These are phyloP conservation scores for Epichloe scottii DNA, from an alignment of 2,329 filamentous ascomycete genomes.

Conservation along the genomic window DNA sequence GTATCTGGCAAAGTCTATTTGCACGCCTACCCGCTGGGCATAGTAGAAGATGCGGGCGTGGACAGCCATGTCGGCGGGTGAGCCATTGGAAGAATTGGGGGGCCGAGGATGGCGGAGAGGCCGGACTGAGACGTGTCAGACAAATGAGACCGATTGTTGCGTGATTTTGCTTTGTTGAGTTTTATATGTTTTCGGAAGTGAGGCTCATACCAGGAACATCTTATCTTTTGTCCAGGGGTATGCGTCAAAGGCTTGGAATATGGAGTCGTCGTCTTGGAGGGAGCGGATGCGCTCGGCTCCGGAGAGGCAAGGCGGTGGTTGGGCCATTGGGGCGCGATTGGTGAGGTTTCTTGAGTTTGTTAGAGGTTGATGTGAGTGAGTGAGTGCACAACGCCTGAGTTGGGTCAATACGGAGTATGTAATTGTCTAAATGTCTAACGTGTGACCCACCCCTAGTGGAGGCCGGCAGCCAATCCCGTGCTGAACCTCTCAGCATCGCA, in stretches of 20 bases:
- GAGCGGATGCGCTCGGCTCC: conserved; percentile 25
- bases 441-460: no score
- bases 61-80: conserved; percentile 44
- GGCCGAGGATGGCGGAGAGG: conserved; percentile 51
- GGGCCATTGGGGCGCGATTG: neutral
- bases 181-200: neutral
- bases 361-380: neutral
- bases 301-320: neutral
- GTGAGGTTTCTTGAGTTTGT: neutral
- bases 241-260: conserved; percentile 49
- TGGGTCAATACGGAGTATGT: no score
- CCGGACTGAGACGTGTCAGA: conserved; percentile 31
- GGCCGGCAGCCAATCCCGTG: neutral
- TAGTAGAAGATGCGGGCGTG: conserved; percentile 60
- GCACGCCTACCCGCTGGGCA: conserved; percentile 32
- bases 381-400: neutral
- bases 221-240: conserved; percentile 58
- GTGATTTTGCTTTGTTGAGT: neutral
- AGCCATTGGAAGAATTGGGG: conserved; percentile 34
- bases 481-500: neutral
- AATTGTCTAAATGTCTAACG: no score
- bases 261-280: conserved; percentile 25
- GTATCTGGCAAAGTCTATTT: conserved; percentile 56
- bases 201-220: conserved; percentile 46
- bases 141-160: neutral